These are phyloP conservation scores for Beauveria asiatica DNA, from an alignment of 2,329 filamentous ascomycete genomes.

Conservation along the genomic window DNA sequence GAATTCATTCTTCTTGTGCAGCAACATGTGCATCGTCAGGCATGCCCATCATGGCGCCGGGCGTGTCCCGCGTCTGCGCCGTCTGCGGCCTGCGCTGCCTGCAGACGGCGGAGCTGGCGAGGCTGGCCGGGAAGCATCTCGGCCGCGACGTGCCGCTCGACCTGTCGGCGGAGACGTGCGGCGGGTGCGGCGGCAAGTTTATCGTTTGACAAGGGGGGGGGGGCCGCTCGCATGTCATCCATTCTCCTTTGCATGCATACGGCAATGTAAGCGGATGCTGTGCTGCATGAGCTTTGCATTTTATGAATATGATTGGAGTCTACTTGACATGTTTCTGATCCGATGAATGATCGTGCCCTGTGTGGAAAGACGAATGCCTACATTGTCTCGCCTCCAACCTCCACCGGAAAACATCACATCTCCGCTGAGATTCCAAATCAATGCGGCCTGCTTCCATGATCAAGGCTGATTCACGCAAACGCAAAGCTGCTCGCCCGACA, in stretches of 20 bases:
- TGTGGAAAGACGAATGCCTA: neutral
- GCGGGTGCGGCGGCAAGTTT: constrained; percentile 35
- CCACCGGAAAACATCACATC: neutral
- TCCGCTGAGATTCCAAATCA: neutral
- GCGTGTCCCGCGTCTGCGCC: constrained; percentile 44
- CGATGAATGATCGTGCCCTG: too few relatives aligned
- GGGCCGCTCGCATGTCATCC: neutral
- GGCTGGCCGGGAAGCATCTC: constrained; percentile 23
- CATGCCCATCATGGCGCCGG: constrained; percentile 45
- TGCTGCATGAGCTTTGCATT: too few relatives aligned
- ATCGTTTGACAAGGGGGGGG: constrained; percentile 22
- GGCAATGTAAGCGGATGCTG: neutral
- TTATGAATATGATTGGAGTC: too few relatives aligned
- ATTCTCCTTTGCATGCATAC: neutral
- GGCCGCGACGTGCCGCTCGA: constrained; percentile 22
- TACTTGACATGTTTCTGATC: too few relatives aligned
- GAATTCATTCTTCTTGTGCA: neutral
- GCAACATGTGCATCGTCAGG: constrained; percentile 47
- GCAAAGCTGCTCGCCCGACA: neutral
- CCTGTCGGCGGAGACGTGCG: constrained; percentile 27
- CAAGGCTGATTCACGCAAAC: neutral
- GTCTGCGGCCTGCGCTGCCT: constrained; percentile 46
- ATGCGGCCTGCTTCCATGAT: neutral
- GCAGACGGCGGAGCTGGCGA: constrained; percentile 32
- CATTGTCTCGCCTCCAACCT: neutral